These are phyloP conservation scores for Lactarius trivialis DNA, from an alignment of 768 basidiomycete species.

Conservation along the genomic window DNA sequence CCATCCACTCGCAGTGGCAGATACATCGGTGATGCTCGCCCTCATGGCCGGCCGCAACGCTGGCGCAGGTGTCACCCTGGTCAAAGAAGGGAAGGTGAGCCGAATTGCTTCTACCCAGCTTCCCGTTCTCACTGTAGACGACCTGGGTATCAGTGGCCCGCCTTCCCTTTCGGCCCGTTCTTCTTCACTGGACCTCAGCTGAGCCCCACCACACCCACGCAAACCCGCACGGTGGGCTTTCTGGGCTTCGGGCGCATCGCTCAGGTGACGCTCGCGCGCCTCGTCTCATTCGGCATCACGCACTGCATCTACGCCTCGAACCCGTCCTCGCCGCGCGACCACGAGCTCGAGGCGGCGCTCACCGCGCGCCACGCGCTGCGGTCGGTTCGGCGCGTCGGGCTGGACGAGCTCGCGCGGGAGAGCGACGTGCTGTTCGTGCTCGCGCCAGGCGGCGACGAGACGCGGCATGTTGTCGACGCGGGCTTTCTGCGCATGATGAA, in stretches of 20 bases:
- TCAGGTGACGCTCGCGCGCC: slow-evolving; percentile 71
- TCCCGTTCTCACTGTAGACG: not conserved
- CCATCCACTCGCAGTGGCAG: slow-evolving; percentile 61
- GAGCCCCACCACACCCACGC: slow-evolving; percentile 44
- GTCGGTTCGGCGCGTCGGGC: slow-evolving; percentile 48
- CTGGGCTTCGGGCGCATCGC: slow-evolving; percentile 94
- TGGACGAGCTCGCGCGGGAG: slow-evolving; percentile 63
- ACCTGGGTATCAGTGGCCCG: slow-evolving; percentile 60
- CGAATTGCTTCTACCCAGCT: not conserved
- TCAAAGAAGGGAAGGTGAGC: slow-evolving; percentile 62
- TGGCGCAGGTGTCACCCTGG: slow-evolving; percentile 54
- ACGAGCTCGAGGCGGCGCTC: slow-evolving; percentile 34
- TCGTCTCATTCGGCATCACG: slow-evolving; percentile 78
- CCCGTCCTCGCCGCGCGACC: slow-evolving; percentile 42
- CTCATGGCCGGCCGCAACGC: slow-evolving; percentile 90
- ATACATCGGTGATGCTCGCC: slow-evolving; percentile 81
- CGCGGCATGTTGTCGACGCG: slow-evolving; percentile 67
- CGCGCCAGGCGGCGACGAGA: slow-evolving; percentile 64
- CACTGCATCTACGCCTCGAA: slow-evolving; percentile 62
- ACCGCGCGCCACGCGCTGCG: slow-evolving; percentile 29
- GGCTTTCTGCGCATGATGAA: slow-evolving; percentile 81
- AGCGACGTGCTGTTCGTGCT: slow-evolving; percentile 85
- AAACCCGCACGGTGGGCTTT: slow-evolving; percentile 73
- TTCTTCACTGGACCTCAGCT: slow-evolving; percentile 78
- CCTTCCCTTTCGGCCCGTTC: slow-evolving; percentile 75